Base-by-base conservation (phyloP, 768 basidiomycete species). In the Podaxis sp. region DNA sequence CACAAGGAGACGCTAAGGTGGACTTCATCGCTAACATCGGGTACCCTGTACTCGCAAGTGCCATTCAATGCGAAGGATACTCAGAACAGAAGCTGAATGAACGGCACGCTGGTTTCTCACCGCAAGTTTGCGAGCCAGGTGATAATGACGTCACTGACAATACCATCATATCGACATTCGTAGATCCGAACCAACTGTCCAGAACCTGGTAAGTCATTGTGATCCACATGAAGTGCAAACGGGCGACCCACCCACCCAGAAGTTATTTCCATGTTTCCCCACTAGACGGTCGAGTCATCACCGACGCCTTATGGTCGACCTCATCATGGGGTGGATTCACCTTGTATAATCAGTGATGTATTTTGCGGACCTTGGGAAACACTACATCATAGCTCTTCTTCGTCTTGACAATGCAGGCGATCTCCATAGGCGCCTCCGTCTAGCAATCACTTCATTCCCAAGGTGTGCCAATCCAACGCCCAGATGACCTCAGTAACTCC, bases 131-230 rank as follows among this genome's bases (percentile, higher is more conserved):
- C 44, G 10, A 33, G 33, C 7, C 41, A 13, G 41, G 13, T 20
- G 26, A 38, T 36, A 13, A 24, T 58, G 57, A 58, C 57, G 57
- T 58, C 57, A 58, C 10, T 13, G 22, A 17, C 57, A 10, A 49
- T 58, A 50, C 28, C 56, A 58, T 48, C 46, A 48, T 37, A 38
- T 55, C 53, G 30, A 20, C 38, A 56, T 40, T 49, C 22, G 28
- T 50, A 50, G 57, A 58, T 58, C 57, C 57, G 49, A 13, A 50
- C 49, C 49, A 50, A 50, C 12, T 0, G 49, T 50, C 49, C 22
- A 26, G 20, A 50, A 24, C 20, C 24, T 20, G 20, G 20, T 22
- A 46, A 10, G n/a, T 20, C 44, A 7, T 17, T 17, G 44, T 46
- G 20, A 20, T 17, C 12, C 44, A n/a, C 44, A n/a, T 20, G 20